Conservation (phyloP, 192 early-diverging fungal species). For the Rhizophagus clarus region DNA sequence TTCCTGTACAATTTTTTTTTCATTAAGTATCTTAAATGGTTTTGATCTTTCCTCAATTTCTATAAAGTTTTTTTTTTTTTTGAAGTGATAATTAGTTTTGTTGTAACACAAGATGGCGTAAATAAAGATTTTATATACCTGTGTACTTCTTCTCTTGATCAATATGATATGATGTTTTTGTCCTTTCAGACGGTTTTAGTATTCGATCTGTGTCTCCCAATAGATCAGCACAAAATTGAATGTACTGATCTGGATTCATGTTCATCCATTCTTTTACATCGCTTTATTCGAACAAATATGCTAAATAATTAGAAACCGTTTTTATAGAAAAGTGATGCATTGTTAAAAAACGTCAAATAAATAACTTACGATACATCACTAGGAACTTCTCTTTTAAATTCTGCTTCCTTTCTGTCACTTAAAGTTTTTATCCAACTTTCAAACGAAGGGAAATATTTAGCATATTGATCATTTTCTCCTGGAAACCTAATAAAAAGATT, state of each 20-base stretch:
- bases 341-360: not conserved
- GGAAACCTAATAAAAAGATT: constrained; percentile 3
- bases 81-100: not conserved
- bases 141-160: not conserved
- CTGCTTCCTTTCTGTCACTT: not conserved
- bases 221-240: not conserved
- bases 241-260: constrained; percentile 12
- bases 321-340: not conserved
- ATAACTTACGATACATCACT: not conserved
- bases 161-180: not conserved
- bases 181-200: not conserved
- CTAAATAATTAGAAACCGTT: not conserved
- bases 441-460: constrained; percentile 11
- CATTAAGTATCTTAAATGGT: not conserved
- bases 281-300: not conserved
- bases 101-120: not conserved
- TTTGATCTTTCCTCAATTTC: not conserved
- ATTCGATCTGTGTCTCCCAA: not conserved
- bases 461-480: constrained; percentile 14
- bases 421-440: constrained; percentile 23
- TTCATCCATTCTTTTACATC: constrained; percentile 20
- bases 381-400: constrained; percentile 1
- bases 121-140: not conserved
- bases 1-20: not conserved
- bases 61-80: not conserved